These are phyloP conservation scores for Chytriomyces sp. DNA, from an alignment of 192 early-diverging fungal genomes.

Conservation along the genomic window DNA sequence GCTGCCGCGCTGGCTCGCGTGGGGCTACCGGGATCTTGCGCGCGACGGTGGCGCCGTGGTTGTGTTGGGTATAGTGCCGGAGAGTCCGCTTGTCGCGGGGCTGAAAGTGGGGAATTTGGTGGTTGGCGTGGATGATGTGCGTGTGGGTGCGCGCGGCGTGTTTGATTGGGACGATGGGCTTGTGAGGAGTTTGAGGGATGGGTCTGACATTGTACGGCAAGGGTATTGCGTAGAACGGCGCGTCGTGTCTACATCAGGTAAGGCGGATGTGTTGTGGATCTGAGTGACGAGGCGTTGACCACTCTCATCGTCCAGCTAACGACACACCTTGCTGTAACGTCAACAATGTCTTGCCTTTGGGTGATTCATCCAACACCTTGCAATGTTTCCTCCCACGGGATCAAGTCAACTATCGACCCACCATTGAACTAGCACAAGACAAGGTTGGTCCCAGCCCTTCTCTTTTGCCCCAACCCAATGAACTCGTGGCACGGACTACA, in stretches of 20 bases:
- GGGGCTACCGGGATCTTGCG: slow-evolving; percentile 51
- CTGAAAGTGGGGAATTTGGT: slow-evolving; percentile 49
- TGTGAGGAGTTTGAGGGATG: slow-evolving; percentile 24
- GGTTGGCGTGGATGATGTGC: slow-evolving; percentile 43
- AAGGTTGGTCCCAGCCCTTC: not conserved
- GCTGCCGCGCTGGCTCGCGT: slow-evolving; percentile 47
- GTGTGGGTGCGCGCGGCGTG: slow-evolving; percentile 42
- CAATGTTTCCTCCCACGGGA: slow-evolving; percentile 54
- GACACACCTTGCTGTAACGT: slow-evolving; percentile 64
- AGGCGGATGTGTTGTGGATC: too few species aligned
- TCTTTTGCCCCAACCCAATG: too few species aligned
- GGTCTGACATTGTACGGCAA: slow-evolving; percentile 8
- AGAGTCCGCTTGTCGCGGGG: slow-evolving; percentile 54
- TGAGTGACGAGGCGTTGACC: too few species aligned
- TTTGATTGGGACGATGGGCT: slow-evolving; percentile 52
- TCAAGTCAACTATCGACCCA: not conserved
- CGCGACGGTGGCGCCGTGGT: slow-evolving; percentile 51
- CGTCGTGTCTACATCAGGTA: too few species aligned
- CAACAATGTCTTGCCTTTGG: slow-evolving; percentile 53
- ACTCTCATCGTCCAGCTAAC: too few species aligned
- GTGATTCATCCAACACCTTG: slow-evolving; percentile 43
- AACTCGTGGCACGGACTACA: not conserved
- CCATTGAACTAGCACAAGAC: slow-evolving; percentile 3
- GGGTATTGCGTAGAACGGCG: slow-evolving; percentile 53
- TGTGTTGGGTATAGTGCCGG: slow-evolving; percentile 58